Conservation (phyloP, 805 yeast species). For the Maudiozyma turicensis region DNA sequence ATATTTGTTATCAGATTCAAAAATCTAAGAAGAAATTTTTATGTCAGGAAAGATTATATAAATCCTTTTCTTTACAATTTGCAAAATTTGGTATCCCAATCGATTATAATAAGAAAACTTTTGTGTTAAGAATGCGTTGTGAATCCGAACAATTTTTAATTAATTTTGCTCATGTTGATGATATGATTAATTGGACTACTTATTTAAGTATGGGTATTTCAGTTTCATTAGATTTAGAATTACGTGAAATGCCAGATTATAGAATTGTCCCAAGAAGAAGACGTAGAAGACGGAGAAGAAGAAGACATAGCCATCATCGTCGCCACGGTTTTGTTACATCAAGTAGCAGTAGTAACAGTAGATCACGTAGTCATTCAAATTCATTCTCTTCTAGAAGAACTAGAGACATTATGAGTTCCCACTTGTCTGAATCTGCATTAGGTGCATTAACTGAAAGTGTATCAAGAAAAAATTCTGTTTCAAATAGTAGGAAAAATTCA, state of each 20-base stretch:
- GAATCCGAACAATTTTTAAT: conserved; percentile 78
- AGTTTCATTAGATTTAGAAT: conserved; percentile 64
- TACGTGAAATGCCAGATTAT: conserved; percentile 64
- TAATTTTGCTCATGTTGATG: conserved; percentile 51
- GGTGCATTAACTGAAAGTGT: neutral
- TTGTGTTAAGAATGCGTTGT: conserved; percentile 63
- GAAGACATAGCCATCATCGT: conserved; percentile 9
- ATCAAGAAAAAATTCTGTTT: neutral
- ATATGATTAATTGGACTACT: conserved; percentile 71
- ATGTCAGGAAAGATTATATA: conserved; percentile 33
- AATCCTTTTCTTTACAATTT: conserved; percentile 73
- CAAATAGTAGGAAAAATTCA: neutral
- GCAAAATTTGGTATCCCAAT: conserved; percentile 77
- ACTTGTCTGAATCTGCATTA: neutral
- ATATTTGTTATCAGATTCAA: conserved; percentile 13
- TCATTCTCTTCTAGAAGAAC: neutral
- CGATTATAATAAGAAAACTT: conserved; percentile 65
- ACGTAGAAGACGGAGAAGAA: conserved; percentile 32
- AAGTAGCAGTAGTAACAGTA: neutral
- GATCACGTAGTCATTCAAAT: neutral
- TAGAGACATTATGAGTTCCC: neutral
- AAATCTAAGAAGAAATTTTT: conserved; percentile 20
- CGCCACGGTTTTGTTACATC: neutral
- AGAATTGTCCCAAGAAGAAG: conserved; percentile 75
- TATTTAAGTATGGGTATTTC: conserved; percentile 68